phyloP scores from a whole-genome alignment of 208 protist genomes.

The Crithidia fasciculata region DNA sequence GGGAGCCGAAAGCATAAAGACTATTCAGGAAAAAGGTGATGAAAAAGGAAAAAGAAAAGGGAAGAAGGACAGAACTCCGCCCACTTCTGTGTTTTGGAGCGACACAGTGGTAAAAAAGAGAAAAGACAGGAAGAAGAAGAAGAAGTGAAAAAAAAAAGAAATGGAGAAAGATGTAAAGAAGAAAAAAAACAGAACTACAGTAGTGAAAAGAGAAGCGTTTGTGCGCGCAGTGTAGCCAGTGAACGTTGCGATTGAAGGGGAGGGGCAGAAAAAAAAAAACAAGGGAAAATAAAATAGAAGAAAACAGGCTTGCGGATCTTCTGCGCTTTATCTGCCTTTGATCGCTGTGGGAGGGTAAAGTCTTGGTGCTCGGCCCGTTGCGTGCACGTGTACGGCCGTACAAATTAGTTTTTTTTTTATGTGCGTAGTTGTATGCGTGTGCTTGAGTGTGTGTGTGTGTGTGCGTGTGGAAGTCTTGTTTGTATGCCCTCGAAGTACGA shows the following conservation, averaged over 20 bases:
- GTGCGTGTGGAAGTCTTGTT: background rate
- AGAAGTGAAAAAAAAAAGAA: conserved; percentile 20
- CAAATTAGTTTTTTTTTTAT: background rate
- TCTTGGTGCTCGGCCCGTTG: too few species aligned
- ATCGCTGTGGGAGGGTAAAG: too few species aligned
- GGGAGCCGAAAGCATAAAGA: too few species aligned
- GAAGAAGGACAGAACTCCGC: conserved; percentile 7
- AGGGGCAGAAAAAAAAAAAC: background rate
- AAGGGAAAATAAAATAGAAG: conserved; percentile 6
- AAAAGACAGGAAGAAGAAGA: conserved; percentile 16
- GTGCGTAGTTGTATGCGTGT: background rate
- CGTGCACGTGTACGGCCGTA: too few species aligned
- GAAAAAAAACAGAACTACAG: conserved; percentile 9
- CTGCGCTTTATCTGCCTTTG: too few species aligned
- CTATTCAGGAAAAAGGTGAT: too few species aligned
- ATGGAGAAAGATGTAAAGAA: background rate
- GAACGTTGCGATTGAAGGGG: too few species aligned
- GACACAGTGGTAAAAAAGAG: background rate
- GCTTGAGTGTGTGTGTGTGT: conserved; percentile 12
- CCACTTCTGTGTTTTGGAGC: too few species aligned
- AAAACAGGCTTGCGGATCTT: background rate
- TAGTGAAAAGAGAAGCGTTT: background rate
- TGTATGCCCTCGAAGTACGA: background rate
- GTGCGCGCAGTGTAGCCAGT: too few species aligned
- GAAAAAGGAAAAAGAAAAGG: background rate